Evolutionary conservation across 441 rosid genomes (phyloP).

Genomic region (Breynia disticha): DNA sequence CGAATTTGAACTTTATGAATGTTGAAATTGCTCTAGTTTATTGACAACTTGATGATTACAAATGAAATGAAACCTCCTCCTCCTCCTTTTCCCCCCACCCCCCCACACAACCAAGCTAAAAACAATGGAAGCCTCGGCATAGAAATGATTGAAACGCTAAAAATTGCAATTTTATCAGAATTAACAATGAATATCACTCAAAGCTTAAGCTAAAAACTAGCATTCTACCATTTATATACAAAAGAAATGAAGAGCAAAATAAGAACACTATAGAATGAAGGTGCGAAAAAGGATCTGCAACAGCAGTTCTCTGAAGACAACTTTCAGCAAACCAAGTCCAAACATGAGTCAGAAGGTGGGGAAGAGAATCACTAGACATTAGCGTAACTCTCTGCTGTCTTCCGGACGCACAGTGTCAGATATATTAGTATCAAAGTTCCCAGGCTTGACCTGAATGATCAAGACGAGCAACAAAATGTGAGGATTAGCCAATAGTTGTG

Average conservation of each 20-base stretch:
- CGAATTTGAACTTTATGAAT: too few relatives aligned
- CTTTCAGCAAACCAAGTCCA: slow-evolving; percentile 9
- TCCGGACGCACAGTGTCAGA: slow-evolving; percentile 76
- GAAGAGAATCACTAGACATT: slow-evolving; percentile 21
- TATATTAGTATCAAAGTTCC: slow-evolving; percentile 84
- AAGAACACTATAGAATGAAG: neutral
- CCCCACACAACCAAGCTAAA: too few relatives aligned
- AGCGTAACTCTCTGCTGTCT: slow-evolving; percentile 36
- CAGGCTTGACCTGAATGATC: slow-evolving; percentile 62
- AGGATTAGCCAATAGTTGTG: neutral
- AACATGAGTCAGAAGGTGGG: slow-evolving; percentile 3
- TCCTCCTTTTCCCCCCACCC: too few relatives aligned
- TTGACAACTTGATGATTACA: too few relatives aligned
- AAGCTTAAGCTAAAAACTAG: too few relatives aligned
- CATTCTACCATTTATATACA: neutral
- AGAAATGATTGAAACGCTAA: too few relatives aligned
- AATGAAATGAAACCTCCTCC: too few relatives aligned
- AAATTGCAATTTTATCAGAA: too few relatives aligned
- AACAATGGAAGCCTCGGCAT: too few relatives aligned
- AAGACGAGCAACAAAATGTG: neutral
- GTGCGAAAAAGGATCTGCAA: neutral
- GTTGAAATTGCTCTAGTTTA: too few relatives aligned
- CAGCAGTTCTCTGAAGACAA: slow-evolving; percentile 4
- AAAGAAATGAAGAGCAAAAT: neutral
- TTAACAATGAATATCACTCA: too few relatives aligned